Percentiles rank a stretch among this genome's conserved stretches.
Evolutionary conservation across 345 rosid species (phyloP).

Genomic region (Moricandia arvensis): DNA sequence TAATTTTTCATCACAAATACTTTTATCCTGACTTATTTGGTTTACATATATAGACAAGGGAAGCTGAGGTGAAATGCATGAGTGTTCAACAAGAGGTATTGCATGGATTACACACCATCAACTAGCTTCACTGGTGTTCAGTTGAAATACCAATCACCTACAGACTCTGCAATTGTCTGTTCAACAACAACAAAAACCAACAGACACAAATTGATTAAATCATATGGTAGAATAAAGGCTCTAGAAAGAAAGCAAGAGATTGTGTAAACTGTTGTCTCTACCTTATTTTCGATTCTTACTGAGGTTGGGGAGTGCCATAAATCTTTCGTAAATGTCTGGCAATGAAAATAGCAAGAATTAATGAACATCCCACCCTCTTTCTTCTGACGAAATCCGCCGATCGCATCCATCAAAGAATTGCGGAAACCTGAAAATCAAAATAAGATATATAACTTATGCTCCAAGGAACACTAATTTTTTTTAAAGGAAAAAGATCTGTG

Average conservation of each 20-base stretch:
- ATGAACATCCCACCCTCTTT: conserved; percentile 44
- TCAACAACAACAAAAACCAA: not conserved
- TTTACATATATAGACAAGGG: not conserved
- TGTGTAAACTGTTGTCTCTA: no score
- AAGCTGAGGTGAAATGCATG: conserved; percentile 36
- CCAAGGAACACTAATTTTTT: not conserved
- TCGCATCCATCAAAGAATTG: conserved; percentile 42
- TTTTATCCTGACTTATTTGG: not conserved
- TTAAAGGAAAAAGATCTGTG: not conserved
- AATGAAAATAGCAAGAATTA: not conserved
- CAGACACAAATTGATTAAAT: no score
- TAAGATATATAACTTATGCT: not conserved
- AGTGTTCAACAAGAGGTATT: conserved; percentile 76
- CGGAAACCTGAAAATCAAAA: conserved; percentile 52
- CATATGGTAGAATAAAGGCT: no score
- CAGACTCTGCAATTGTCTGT: conserved; percentile 43
- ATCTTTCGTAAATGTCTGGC: not conserved
- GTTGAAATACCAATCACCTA: conserved; percentile 83
- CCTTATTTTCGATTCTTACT: not conserved
- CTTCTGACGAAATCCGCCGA: conserved; percentile 44
- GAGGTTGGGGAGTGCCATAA: not conserved
- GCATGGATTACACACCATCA: conserved; percentile 88
- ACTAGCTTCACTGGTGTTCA: conserved; percentile 53
- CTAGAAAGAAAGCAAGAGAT: no score
- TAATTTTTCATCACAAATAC: no score